phyloP scores from a whole-genome alignment of 2,329 filamentous ascomycete species.

The Colletotrichum godetiae region DNA sequence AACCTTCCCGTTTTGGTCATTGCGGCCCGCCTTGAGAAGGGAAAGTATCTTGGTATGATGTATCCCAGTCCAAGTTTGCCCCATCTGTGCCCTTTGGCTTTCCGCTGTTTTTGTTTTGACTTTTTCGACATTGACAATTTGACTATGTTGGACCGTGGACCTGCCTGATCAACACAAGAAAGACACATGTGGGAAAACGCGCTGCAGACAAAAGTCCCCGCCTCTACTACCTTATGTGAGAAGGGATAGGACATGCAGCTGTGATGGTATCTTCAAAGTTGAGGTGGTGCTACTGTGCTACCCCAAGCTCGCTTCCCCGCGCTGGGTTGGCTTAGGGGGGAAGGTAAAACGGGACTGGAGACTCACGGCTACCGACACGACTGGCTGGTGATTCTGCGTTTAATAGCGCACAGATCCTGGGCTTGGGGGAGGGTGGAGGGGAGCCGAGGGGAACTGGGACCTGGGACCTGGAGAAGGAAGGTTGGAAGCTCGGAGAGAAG shows the following conservation, averaged over 20 bases:
- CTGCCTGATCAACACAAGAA: constrained; percentile 27
- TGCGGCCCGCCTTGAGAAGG: constrained; percentile 10
- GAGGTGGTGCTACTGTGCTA: background rate
- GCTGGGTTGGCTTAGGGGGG: background rate
- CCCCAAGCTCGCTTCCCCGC: background rate
- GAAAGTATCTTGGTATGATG: background rate
- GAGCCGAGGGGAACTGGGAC: background rate
- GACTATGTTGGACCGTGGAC: background rate
- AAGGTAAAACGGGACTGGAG: background rate
- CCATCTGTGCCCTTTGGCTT: background rate
- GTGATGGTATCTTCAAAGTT: background rate
- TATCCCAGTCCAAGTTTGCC: background rate
- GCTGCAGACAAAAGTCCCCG: constrained; percentile 19
- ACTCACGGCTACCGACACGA: background rate
- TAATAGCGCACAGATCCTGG: constrained; percentile 1
- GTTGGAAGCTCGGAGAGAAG: background rate
- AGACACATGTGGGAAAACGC: background rate
- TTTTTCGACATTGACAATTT: background rate
- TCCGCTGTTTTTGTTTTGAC: background rate
- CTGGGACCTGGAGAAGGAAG: background rate
- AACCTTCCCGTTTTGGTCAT: constrained; percentile 31
- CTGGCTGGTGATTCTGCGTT: constrained; percentile 5
- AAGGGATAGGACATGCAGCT: background rate
- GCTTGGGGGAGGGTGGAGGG: background rate
- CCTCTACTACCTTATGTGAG: no score